Conservation (phyloP, 805 yeast species). For the Lipomyces sp. region DNA sequence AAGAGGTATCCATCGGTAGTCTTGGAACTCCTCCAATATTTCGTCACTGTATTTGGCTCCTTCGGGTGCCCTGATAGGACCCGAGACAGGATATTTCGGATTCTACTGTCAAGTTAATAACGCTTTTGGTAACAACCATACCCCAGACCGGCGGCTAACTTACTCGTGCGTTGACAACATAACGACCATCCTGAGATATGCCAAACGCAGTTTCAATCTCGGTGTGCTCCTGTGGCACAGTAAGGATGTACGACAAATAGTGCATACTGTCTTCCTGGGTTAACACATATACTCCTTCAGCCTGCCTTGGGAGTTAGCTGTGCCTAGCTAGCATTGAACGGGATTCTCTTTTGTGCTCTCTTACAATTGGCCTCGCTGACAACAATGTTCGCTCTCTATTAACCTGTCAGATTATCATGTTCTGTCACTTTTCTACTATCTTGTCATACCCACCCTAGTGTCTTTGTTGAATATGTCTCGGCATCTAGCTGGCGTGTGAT, state of each 20-base stretch:
- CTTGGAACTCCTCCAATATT: constrained; percentile 9
- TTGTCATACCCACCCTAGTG: constrained; percentile 13
- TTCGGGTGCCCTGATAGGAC: not conserved
- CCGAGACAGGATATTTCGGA: constrained; percentile 6
- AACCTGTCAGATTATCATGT: no score
- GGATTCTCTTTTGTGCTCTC: not conserved
- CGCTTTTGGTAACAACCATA: no score
- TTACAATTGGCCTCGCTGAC: constrained; percentile 14
- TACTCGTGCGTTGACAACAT: constrained; percentile 19
- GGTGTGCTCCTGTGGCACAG: constrained; percentile 12
- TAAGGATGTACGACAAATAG: constrained; percentile 8
- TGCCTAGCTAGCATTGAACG: no score
- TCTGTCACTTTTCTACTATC: not conserved
- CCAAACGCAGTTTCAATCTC: constrained; percentile 15
- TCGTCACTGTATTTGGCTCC: constrained; percentile 11
- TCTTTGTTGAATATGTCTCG: constrained; percentile 15
- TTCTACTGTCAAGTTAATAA: not conserved
- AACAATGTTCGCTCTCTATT: constrained; percentile 1
- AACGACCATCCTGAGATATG: constrained; percentile 14
- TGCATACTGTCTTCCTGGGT: constrained; percentile 1
- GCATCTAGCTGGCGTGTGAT: not conserved
- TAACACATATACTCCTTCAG: constrained; percentile 7
- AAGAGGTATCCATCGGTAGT: constrained; percentile 20
- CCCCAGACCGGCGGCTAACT: not conserved
- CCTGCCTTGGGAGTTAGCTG: not conserved